Conservation (phyloP, 495 filamentous ascomycete genomes). For the Recurvomyces mirabilis region DNA sequence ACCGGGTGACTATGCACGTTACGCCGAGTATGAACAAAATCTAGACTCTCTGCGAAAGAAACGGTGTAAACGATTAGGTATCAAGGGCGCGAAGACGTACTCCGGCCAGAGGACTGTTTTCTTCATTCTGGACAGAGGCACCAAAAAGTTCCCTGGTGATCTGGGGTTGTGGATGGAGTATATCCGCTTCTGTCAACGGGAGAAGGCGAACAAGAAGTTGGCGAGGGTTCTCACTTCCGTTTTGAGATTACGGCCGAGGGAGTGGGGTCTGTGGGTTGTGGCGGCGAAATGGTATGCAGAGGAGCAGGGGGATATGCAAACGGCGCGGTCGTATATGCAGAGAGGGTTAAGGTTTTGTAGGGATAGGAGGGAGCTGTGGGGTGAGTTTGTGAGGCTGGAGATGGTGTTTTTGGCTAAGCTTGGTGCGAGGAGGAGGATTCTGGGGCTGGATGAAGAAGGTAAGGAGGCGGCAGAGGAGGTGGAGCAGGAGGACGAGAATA, state of each 20-base stretch:
- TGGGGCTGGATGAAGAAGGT: constrained; percentile 51
- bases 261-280: constrained; percentile 75
- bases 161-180: constrained; percentile 85
- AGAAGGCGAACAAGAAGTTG: constrained; percentile 71
- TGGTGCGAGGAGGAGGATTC: constrained; percentile 53
- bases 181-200: constrained; percentile 64
- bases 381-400: constrained; percentile 84
- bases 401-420: constrained; percentile 82
- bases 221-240: constrained; percentile 63
- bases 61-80: constrained; percentile 64
- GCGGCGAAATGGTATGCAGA: constrained; percentile 70
- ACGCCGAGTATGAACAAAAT: constrained; percentile 84
- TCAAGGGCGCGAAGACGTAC: constrained; percentile 47
- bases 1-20: constrained; percentile 69
- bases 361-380: constrained; percentile 57
- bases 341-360: constrained; percentile 81
- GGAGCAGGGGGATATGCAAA: constrained; percentile 68
- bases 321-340: constrained; percentile 77
- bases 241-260: constrained; percentile 73
- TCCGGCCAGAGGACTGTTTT: constrained; percentile 73
- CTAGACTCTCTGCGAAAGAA: constrained; percentile 72
- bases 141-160: constrained; percentile 73
- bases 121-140: constrained; percentile 77
- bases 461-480: constrained; percentile 30
- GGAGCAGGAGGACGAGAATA: constrained; percentile 33